Evolutionary conservation across 805 yeast species (phyloP).

Genomic region (Candida easanensis): DNA sequence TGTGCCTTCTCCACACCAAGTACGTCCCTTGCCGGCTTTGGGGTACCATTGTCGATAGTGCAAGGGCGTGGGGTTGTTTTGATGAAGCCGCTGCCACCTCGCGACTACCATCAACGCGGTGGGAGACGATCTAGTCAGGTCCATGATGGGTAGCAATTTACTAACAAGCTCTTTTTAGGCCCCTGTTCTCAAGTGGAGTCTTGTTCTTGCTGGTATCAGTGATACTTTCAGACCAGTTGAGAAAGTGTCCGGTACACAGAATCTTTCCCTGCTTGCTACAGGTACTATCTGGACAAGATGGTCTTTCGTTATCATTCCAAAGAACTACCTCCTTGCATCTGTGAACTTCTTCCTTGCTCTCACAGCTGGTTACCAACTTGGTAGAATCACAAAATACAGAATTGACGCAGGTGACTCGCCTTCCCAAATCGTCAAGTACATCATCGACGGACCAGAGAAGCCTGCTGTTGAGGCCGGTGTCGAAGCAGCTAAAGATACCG

Average conservation of each 20-base stretch:
- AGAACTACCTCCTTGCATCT: constrained; percentile 81
- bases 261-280: constrained; percentile 72
- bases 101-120: too few relatives aligned
- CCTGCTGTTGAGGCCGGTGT: neutral
- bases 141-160: too few relatives aligned
- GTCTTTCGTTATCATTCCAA: constrained; percentile 91
- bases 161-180: constrained; percentile 17
- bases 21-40: too few relatives aligned
- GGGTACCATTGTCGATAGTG: neutral
- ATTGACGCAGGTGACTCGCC: constrained; percentile 58
- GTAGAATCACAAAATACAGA: constrained; percentile 71
- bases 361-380: constrained; percentile 83
- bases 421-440: constrained; percentile 53
- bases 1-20: too few relatives aligned
- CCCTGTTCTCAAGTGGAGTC: constrained; percentile 55
- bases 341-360: constrained; percentile 91
- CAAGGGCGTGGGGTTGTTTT: neutral
- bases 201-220: constrained; percentile 87
- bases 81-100: too few relatives aligned
- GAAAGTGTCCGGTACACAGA: constrained; percentile 82
- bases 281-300: constrained; percentile 98
- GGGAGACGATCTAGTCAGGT: too few relatives aligned
- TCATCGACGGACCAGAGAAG: constrained; percentile 43
- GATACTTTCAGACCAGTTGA: constrained; percentile 92
- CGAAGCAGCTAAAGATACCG: constrained; percentile 10